Evolutionary conservation across 805 yeast species (phyloP), one percentile per base, ranked within the genome.

Genomic region (Wickerhamomyces mucosus): DNA sequence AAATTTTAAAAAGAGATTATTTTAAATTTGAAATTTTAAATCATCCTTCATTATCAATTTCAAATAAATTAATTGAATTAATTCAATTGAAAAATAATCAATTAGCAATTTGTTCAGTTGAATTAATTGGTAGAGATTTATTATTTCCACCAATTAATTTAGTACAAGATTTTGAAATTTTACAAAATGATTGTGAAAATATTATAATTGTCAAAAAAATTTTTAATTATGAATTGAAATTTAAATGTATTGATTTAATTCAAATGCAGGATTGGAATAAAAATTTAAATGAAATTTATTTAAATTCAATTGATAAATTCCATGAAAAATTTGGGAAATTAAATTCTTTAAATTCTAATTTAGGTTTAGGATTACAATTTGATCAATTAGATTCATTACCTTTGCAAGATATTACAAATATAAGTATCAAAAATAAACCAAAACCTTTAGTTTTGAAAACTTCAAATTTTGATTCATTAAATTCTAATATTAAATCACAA

Each of bases 181-280:
- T 16, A 4, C 34, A 34, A 26, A 44, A 45, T 25, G 45, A 44
- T 27, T 21, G 6, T 6, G 19, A 30, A 5, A 7, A 11, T 22
- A 8, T 38, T 31, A 4, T 31, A 19, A 15, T 29, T 26, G 5
- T 13, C 13, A 6, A 26, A 25, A 33, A 29, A 22, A 33, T 31
- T 7, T 32, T 24, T 6, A 22, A 29, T 4, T 20, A 41, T 16
- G 40, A 23, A 4, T 21, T 48, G 15, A 40, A 35, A 24, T 34
- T 41, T 5, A 21, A 28, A 15, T 48, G 53, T 32, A 51, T 51
- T 15, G 51, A 46, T 8, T 18, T 22, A 1, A 35, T 36, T 11
- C 53, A 48, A 22, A 42, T 41, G 41, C 19, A 36, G 8, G 37
- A 39, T 16, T 48, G 53, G 53, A 46, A 43, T 26, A 16, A 27